phyloP scores from a whole-genome alignment of 2,329 filamentous ascomycete genomes.

The Stagonosporopsis cucurbitacearum region DNA sequence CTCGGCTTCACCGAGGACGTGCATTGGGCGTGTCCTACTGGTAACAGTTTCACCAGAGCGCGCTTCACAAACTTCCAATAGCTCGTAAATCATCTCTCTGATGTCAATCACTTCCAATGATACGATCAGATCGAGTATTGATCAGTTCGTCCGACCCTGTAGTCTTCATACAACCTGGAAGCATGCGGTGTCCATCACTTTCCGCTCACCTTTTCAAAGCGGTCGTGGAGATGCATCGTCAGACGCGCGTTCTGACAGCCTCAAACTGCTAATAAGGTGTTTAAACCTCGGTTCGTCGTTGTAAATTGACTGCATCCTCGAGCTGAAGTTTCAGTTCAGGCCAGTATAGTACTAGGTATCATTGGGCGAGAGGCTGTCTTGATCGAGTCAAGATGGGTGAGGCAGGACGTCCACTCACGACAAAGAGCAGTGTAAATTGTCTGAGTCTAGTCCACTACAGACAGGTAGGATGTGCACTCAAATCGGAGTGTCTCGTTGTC shows the following conservation, averaged over 20 bases:
- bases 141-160: background rate
- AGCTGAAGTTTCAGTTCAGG: background rate
- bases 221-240: background rate
- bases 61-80: no score
- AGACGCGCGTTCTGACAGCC: background rate
- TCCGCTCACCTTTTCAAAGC: background rate
- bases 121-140: background rate
- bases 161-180: background rate
- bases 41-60: no score
- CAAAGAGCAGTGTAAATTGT: background rate
- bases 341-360: background rate
- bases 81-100: background rate
- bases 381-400: background rate
- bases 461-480: background rate
- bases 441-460: background rate
- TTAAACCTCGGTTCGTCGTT: no score
- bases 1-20: no score
- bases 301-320: no score
- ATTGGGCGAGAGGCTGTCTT: background rate
- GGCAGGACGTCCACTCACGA: background rate
- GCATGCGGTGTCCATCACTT: background rate
- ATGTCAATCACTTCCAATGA: background rate
- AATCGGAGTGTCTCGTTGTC: background rate
- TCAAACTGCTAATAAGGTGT: background rate
- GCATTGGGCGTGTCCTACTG: no score